Percentiles rank a stretch among this genome's conserved stretches.
These are phyloP conservation scores for Apostasia ramifera DNA, from an alignment of 106 monocot species.

Conservation along the genomic window DNA sequence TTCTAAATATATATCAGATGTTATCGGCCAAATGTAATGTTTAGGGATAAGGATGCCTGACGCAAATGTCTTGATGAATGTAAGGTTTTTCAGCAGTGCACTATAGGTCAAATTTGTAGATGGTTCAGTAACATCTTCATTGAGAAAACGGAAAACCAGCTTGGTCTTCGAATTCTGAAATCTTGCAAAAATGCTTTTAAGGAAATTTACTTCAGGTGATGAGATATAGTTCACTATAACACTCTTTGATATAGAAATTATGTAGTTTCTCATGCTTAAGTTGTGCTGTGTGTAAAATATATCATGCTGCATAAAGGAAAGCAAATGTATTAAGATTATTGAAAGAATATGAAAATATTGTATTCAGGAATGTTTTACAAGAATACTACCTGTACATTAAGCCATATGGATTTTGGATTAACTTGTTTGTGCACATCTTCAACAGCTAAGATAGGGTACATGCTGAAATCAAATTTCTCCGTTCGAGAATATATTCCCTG, in stretches of 20 bases:
- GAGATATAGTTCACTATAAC: conserved; percentile 46
- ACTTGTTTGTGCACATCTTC: conserved; percentile 23
- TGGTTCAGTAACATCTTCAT: conserved; percentile 34
- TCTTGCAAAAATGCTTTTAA: conserved; percentile 30
- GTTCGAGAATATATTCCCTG: conserved; percentile 16
- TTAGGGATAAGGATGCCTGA: conserved; percentile 87
- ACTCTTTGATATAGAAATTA: conserved; percentile 33
- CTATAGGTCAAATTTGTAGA: conserved; percentile 72
- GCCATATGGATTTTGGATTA: conserved; percentile 8
- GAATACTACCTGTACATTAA: conserved; percentile 24
- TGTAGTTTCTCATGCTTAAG: conserved; percentile 40
- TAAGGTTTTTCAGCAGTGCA: conserved; percentile 62
- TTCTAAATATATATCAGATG: conserved; percentile 43
- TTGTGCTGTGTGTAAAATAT: conserved; percentile 50
- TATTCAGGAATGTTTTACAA: conserved; percentile 26
- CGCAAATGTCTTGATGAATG: conserved; percentile 76
- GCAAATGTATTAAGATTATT: not conserved
- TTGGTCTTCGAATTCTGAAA: conserved; percentile 41
- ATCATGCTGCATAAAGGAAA: conserved; percentile 32
- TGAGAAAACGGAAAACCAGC: conserved; percentile 70
- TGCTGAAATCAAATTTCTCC: conserved; percentile 8
- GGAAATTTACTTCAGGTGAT: conserved; percentile 73
- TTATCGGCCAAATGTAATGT: conserved; percentile 74
- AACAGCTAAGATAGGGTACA: conserved; percentile 33
- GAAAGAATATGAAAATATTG: not conserved